Conservation (phyloP, 768 basidiomycete species). For the Russula compacta region DNA sequence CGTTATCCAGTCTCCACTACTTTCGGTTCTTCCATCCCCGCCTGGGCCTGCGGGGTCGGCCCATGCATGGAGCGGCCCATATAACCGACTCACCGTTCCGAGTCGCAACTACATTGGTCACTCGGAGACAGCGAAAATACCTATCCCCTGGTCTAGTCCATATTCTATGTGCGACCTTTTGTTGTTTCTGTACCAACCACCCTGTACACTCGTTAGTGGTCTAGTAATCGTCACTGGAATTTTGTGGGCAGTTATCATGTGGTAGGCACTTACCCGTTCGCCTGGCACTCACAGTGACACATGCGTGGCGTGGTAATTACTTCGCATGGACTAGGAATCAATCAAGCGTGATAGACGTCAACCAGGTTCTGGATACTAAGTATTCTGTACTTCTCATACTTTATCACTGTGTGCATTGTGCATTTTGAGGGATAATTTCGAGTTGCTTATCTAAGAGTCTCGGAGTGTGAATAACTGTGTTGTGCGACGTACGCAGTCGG, state of each 20-base stretch:
- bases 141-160: too few species aligned
- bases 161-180: too few species aligned
- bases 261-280: background rate
- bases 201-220: too few species aligned
- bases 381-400: background rate
- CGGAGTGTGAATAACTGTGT: constrained; percentile 9
- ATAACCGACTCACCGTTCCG: background rate
- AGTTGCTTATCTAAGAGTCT: background rate
- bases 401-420: background rate
- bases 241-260: background rate
- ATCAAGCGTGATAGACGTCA: background rate
- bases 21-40: background rate
- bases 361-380: too few species aligned
- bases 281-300: background rate
- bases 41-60: background rate
- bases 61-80: background rate
- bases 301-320: background rate
- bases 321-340: background rate
- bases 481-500: background rate
- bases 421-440: background rate
- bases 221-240: too few species aligned
- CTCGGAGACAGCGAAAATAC: too few species aligned
- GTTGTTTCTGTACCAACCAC: too few species aligned
- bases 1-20: background rate
- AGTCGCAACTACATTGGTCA: background rate